Conservation (phyloP, 2,329 filamentous ascomycete genomes). For the Penicillium sp. region DNA sequence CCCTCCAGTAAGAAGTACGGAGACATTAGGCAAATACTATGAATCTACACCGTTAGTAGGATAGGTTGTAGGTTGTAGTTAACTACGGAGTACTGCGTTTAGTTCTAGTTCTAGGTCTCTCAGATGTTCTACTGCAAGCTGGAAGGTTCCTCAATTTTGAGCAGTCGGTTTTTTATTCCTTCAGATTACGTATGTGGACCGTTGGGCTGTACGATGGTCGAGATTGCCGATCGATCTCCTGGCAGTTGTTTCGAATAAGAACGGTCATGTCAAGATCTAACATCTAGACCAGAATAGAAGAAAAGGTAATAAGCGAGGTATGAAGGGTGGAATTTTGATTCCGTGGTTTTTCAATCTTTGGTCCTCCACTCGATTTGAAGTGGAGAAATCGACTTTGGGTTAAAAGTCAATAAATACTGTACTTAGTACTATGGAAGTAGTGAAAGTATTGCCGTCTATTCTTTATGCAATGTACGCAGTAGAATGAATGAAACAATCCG, state of each 20-base stretch:
- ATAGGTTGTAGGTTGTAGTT: too few species aligned
- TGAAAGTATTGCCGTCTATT: too few species aligned
- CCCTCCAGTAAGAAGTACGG: too few species aligned
- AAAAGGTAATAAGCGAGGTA: neutral
- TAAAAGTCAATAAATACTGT: conserved; percentile 12
- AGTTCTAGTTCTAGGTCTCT: too few species aligned
- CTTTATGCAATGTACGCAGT: too few species aligned
- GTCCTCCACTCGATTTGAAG: neutral
- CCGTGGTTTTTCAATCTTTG: neutral
- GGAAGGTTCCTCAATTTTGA: neutral
- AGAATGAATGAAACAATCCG: too few species aligned
- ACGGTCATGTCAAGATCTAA: neutral
- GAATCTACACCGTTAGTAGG: too few species aligned
- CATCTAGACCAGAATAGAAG: neutral
- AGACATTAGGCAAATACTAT: too few species aligned
- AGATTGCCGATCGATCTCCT: too few species aligned
- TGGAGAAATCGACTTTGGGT: neutral
- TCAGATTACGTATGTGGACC: conserved; percentile 6
- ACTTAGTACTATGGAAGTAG: too few species aligned
- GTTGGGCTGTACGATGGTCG: neutral
- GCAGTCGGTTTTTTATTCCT: conserved; percentile 1
- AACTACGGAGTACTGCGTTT: too few species aligned
- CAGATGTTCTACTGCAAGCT: too few species aligned
- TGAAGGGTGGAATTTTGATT: conserved; percentile 10
- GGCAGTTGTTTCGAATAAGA: neutral